A percentile compares a stretch with the other conserved stretches of the same genome.
Conservation (phyloP, 352 stramenopile species). For the Phytophthora kernoviae region DNA sequence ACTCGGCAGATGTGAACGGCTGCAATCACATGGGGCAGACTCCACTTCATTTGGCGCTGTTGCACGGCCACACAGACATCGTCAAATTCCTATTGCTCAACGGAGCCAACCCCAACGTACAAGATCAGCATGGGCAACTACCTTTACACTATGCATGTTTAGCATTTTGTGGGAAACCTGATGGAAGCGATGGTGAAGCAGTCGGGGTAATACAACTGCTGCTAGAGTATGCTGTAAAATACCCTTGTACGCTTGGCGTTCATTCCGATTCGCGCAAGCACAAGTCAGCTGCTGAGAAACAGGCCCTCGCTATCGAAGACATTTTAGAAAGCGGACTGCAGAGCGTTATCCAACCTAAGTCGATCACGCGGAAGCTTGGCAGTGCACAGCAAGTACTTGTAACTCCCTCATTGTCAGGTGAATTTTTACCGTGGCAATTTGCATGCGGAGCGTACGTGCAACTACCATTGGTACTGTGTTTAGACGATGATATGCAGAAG, state of each 20-base stretch:
- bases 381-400: conserved; percentile 38
- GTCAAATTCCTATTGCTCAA: conserved; percentile 45
- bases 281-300: conserved; percentile 55
- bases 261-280: conserved; percentile 64
- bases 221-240: conserved; percentile 26
- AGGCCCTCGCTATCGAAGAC: conserved; percentile 54
- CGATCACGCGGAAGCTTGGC: conserved; percentile 44
- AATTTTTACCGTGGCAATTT: conserved; percentile 67
- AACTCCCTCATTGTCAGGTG: conserved; percentile 29
- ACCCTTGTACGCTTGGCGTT: conserved; percentile 32
- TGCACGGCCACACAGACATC: conserved; percentile 58
- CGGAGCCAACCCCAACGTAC: conserved; percentile 66
- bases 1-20: conserved; percentile 52
- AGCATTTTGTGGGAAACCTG: conserved; percentile 44
- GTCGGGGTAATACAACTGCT: conserved; percentile 43
- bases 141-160: conserved; percentile 75
- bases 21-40: conserved; percentile 73
- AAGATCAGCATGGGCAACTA: conserved; percentile 55
- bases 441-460: conserved; percentile 59
- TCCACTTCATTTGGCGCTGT: conserved; percentile 63
- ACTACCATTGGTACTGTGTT: conserved; percentile 37
- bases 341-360: conserved; percentile 34
- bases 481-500: conserved; percentile 53
- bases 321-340: conserved; percentile 53
- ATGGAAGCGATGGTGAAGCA: conserved; percentile 24